These are phyloP conservation scores for Daldinia loculata DNA, from an alignment of 495 filamentous ascomycete species.

Conservation along the genomic window DNA sequence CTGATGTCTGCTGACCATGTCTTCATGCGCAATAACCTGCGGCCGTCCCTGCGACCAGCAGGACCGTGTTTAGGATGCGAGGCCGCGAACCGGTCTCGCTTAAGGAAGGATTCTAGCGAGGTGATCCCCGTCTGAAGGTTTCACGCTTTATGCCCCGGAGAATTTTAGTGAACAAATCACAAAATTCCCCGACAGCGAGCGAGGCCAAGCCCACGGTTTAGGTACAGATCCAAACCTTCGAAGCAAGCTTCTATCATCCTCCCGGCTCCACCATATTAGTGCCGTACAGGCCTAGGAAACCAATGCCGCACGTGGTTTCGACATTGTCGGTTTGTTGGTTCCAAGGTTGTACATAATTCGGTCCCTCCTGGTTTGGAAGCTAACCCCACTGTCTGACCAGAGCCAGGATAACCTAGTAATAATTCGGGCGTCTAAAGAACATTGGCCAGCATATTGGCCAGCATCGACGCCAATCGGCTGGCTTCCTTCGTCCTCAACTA, in stretches of 20 bases:
- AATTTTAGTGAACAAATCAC: slow-evolving; percentile 33
- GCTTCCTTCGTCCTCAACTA: slow-evolving; percentile 25
- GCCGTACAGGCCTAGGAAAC: slow-evolving; percentile 10
- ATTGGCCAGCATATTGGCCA: slow-evolving; percentile 20
- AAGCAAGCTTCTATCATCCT: slow-evolving; percentile 32
- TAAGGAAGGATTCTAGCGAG: slow-evolving; percentile 29
- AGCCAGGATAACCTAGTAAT: slow-evolving; percentile 36
- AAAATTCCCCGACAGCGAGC: slow-evolving; percentile 23
- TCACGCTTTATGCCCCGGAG: slow-evolving; percentile 36
- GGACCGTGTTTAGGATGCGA: slow-evolving; percentile 36
- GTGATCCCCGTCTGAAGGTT: slow-evolving; percentile 30
- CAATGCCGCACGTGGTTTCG: slow-evolving; percentile 29
- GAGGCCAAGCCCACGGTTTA: slow-evolving; percentile 8
- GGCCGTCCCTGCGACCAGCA: slow-evolving; percentile 45
- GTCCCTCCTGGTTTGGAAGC: slow-evolving; percentile 22
- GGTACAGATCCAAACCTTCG: slow-evolving; percentile 27
- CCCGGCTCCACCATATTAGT: slow-evolving; percentile 10
- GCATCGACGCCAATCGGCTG: slow-evolving; percentile 36
- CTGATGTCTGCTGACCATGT: slow-evolving; percentile 45
- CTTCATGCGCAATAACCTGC: slow-evolving; percentile 45
- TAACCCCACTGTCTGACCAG: slow-evolving; percentile 30
- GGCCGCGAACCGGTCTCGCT: slow-evolving; percentile 32
- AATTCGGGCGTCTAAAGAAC: slow-evolving; percentile 20
- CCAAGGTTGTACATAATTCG: slow-evolving; percentile 15
- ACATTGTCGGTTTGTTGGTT: slow-evolving; percentile 23